Conservation (phyloP, 768 basidiomycete species). For the Hygrophorus russula region DNA sequence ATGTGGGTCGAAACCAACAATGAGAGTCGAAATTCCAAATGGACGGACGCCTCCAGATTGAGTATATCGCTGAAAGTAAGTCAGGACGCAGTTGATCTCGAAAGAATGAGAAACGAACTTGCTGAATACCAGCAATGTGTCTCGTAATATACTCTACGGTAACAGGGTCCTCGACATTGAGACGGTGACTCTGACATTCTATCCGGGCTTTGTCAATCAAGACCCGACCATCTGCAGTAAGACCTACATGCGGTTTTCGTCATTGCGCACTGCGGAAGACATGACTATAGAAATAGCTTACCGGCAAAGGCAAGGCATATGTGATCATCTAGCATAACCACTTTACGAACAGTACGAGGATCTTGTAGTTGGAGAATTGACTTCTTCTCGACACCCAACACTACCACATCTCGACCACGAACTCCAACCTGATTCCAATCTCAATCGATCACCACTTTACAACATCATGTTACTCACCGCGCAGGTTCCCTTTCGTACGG, state of each 20-base stretch:
- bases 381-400: conserved; percentile 98
- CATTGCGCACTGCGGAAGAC: conserved; percentile 1
- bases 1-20: conserved; percentile 94
- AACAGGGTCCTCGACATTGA: conserved; percentile 97
- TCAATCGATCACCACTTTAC: conserved; percentile 5
- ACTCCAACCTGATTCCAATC: conserved; percentile 69
- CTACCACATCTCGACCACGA: conserved; percentile 87
- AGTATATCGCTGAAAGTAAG: conserved; percentile 65
- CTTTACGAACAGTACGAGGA: conserved; percentile 93
- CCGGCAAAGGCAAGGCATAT: conserved; percentile 96
- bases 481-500: conserved; percentile 93
- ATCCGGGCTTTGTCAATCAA: conserved; percentile 96
- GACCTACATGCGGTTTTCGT: conserved; percentile 37
- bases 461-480: conserved; percentile 47
- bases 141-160: conserved; percentile 98
- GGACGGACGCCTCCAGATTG: conserved; percentile 98
- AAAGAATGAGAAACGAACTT: conserved; percentile 38
- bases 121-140: conserved; percentile 97
- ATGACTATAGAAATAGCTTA: conserved; percentile 19
- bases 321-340: conserved; percentile 98
- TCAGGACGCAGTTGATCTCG: not conserved
- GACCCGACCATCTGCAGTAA: conserved; percentile 95
- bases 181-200: conserved; percentile 94
- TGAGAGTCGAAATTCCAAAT: conserved; percentile 94
- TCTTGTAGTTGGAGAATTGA: conserved; percentile 95